Evolutionary conservation across 441 rosid species (phyloP).

Genomic region (Breynia disticha): DNA sequence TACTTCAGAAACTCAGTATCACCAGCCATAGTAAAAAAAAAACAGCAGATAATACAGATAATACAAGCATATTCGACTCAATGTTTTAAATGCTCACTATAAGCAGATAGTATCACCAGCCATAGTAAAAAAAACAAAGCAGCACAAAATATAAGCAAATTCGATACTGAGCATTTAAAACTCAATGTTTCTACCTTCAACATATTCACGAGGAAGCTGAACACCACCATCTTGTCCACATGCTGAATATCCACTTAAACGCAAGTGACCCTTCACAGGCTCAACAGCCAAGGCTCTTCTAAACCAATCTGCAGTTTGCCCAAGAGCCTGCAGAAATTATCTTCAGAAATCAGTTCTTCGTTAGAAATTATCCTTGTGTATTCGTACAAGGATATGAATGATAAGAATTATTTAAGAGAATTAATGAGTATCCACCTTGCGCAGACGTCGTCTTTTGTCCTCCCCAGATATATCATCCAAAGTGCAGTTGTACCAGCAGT

Average conservation of each 20-base stretch:
- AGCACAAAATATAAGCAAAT: background rate
- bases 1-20: too few species aligned
- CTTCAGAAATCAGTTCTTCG: conserved; percentile 20
- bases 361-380: too few species aligned
- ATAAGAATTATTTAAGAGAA: background rate
- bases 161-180: conserved; percentile 1
- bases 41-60: too few species aligned
- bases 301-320: conserved; percentile 96
- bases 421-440: conserved; percentile 39
- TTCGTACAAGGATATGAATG: background rate
- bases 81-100: too few species aligned
- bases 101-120: too few species aligned
- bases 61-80: too few species aligned
- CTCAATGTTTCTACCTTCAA: conserved; percentile 59
- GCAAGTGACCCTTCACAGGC: conserved; percentile 93
- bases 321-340: conserved; percentile 62
- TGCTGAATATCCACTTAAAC: conserved; percentile 97
- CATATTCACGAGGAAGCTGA: conserved; percentile 87
- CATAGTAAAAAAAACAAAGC: too few species aligned
- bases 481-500: conserved; percentile 98
- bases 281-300: conserved; percentile 89
- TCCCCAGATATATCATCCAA: conserved; percentile 80
- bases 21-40: too few species aligned
- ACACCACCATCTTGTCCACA: conserved; percentile 99
- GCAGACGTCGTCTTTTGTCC: conserved; percentile 83